Conservation (phyloP, 768 basidiomycete species). For the Hemileccinum impolitum region DNA sequence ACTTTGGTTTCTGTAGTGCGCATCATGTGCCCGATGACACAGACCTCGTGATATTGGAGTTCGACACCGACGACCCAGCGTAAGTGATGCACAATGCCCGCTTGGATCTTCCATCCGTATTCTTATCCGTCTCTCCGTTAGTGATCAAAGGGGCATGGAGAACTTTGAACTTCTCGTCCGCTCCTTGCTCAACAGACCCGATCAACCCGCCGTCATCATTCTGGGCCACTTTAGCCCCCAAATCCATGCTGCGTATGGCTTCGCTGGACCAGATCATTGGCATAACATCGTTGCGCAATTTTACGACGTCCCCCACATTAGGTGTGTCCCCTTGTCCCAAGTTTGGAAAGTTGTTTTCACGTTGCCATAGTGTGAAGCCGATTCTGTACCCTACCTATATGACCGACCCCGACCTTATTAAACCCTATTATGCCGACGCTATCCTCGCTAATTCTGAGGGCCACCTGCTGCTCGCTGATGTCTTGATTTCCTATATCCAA, state of each 20-base stretch:
- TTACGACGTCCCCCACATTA: constrained; percentile 94
- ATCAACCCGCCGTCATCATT: constrained; percentile 87
- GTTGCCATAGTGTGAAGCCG: constrained; percentile 61
- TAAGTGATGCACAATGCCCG: constrained; percentile 39
- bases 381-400: constrained; percentile 83
- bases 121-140: constrained; percentile 25
- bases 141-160: constrained; percentile 67
- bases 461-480: constrained; percentile 85
- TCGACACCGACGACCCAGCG: constrained; percentile 88
- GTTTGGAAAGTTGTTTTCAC: neutral
- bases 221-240: constrained; percentile 97
- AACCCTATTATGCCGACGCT: constrained; percentile 77
- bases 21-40: constrained; percentile 94
- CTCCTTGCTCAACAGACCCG: constrained; percentile 84
- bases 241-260: constrained; percentile 72
- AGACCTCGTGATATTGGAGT: constrained; percentile 93
- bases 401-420: constrained; percentile 57
- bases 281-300: constrained; percentile 92
- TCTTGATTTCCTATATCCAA: constrained; percentile 89
- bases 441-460: constrained; percentile 78
- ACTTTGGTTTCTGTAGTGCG: constrained; percentile 91
- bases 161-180: constrained; percentile 93
- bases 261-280: constrained; percentile 85
- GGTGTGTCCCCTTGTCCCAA: constrained; percentile 33
- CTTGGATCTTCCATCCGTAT: neutral